Evolutionary conservation across 768 basidiomycete genomes (phyloP), one percentile per base, ranked within the genome.

Genomic region (Mycena epipterygia): DNA sequence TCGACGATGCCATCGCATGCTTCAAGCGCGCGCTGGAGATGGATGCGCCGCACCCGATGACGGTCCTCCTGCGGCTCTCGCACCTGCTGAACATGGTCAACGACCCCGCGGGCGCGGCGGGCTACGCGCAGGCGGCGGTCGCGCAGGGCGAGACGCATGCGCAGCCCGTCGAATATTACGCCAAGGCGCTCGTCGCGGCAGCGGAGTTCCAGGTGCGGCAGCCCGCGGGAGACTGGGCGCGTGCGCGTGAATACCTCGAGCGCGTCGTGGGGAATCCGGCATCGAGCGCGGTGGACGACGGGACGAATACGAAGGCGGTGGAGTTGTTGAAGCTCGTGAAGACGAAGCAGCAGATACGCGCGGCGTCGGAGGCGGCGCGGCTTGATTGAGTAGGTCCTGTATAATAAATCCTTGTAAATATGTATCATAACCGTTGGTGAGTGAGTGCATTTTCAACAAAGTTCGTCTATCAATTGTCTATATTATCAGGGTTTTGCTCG

Each of bases 101-200:
- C 6, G 88, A 91, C 60, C 75, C 75, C 16, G 72, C 77, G 5
- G 83, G 84, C 52, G 88, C 90, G 33, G 86, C 84, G 4, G 81
- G 83, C 5, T 89, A 88, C 64, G 91, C 90, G 74, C 87, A 86
- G 64, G 86, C 86, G 12, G 85, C 89, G 32, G 83, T 89, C 30
- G 32, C 55, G 53, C 60, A 55, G 55, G 72, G 72, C 23, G 59
- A 70, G 23, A 37, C 53, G 49, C 53, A 53, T 79, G 85, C 81
- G 44, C 84, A 84, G 33, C 83, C 85, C 0, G 79, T 87, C 6
- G 81, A 81, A 33, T 89, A 91, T 64, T 87, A 89, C 71, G 86
- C 89, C 3, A 85, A 83, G 73, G 91, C 89, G 23, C 86, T 86
- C 49, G 80, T 93, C 42, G 87, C 84, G 52, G 86, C 90, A 35